phyloP scores from a whole-genome alignment of 2,329 filamentous ascomycete genomes.

The Helicocarpus griseus region DNA sequence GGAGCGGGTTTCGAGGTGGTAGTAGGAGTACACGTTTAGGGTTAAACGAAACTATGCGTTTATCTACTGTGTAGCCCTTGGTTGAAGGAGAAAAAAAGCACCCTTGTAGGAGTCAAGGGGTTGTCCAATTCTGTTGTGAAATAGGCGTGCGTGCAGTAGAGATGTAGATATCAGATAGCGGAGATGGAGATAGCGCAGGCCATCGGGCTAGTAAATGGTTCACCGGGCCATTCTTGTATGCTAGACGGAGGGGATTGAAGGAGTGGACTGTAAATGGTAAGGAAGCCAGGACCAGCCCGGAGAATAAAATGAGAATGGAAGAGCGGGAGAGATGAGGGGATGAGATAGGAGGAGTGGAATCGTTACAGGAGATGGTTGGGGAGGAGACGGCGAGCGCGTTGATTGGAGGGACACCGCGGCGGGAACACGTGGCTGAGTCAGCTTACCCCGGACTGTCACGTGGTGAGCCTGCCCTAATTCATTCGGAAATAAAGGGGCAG shows the following conservation, averaged over 20 bases:
- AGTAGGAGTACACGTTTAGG: neutral
- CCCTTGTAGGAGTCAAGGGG: neutral
- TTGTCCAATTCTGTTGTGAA: neutral
- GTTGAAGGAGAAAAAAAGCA: neutral
- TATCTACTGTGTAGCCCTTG: neutral
- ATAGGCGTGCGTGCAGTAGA: neutral
- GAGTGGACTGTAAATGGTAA: neutral
- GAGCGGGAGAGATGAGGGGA: neutral
- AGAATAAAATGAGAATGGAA: neutral
- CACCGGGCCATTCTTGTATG: neutral
- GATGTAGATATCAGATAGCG: neutral
- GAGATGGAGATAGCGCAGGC: neutral
- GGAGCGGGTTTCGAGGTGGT: neutral
- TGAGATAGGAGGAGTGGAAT: too few species aligned
- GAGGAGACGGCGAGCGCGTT: too few species aligned
- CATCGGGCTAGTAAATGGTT: neutral
- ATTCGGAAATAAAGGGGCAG: too few species aligned
- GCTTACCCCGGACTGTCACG: neutral
- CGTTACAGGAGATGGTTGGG: neutral
- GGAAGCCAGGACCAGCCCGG: slow-evolving; percentile 1
- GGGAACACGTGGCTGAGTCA: neutral
- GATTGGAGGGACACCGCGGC: neutral
- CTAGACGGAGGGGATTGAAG: neutral
- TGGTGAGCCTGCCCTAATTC: too few species aligned
- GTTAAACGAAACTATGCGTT: neutral